Conservation (phyloP, 1,284 basidiomycete species). For the Ustilago shanxiensis region DNA sequence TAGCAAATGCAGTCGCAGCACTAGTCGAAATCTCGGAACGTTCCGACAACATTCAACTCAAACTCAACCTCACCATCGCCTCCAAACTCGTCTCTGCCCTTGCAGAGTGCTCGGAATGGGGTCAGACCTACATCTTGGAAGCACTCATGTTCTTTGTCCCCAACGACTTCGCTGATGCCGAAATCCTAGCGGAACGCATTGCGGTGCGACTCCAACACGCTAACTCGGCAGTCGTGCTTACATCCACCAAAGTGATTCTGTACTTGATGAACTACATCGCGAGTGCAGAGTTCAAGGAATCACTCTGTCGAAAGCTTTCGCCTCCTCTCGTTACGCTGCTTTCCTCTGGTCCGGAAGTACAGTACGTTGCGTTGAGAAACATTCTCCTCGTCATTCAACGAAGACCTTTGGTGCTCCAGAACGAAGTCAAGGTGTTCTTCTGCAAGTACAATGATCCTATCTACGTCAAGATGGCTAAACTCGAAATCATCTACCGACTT, state of each 20-base stretch:
- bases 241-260: constrained; percentile 92
- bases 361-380: constrained; percentile 96
- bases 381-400: constrained; percentile 97
- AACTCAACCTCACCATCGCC: constrained; percentile 83
- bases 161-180: constrained; percentile 86
- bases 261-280: constrained; percentile 99
- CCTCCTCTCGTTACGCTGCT: constrained; percentile 78
- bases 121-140: constrained; percentile 98
- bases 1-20: constrained; percentile 94
- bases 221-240: constrained; percentile 93
- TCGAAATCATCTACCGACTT: constrained; percentile 98
- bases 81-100: constrained; percentile 86
- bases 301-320: constrained; percentile 96
- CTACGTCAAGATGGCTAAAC: constrained; percentile 97
- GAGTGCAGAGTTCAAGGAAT: constrained; percentile 83
- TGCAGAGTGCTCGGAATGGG: constrained; percentile 95
- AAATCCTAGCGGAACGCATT: constrained; percentile 92
- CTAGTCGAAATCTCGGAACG: constrained; percentile 90
- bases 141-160: constrained; percentile 93
- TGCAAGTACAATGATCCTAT: constrained; percentile 99
- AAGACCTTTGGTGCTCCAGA: constrained; percentile 89
- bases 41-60: constrained; percentile 85
- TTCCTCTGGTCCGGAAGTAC: constrained; percentile 96
- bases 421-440: constrained; percentile 98
- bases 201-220: constrained; percentile 90